A percentile compares a stretch with the other conserved stretches of the same genome.
These are phyloP conservation scores for Globisporangium irregulare DNA, from an alignment of 352 stramenopile genomes.

Conservation along the genomic window DNA sequence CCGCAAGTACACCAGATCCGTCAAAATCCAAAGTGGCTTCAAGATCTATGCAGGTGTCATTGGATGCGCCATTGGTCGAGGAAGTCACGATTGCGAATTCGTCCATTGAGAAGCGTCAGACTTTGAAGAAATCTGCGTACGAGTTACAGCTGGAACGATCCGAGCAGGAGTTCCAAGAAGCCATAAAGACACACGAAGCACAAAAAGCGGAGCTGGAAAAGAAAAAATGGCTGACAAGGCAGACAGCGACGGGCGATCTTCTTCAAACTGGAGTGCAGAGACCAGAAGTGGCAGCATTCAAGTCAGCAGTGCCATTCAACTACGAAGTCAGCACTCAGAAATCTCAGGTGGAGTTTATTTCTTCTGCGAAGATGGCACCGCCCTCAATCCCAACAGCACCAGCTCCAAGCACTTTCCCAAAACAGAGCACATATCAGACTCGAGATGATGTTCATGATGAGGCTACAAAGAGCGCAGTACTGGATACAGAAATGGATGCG, in stretches of 20 bases:
- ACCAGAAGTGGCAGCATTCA: not conserved
- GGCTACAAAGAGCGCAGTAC: not conserved
- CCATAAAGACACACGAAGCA: conserved; percentile 32
- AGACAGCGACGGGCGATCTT: conserved; percentile 18
- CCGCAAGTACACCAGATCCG: not conserved
- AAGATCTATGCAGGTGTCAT: not conserved
- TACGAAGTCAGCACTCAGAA: not conserved
- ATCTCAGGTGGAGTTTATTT: not conserved
- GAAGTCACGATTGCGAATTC: not conserved
- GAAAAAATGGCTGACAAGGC: conserved; percentile 23
- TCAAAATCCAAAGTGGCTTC: not conserved
- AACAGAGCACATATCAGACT: not conserved
- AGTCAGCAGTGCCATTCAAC: not conserved
- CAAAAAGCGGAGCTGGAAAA: conserved; percentile 39
- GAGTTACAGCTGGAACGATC: conserved; percentile 45
- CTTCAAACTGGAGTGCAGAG: not conserved
- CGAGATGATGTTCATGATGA: not conserved
- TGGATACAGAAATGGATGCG: conserved; percentile 39
- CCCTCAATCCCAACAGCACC: not conserved
- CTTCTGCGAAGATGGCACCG: not conserved
- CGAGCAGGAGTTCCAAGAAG: conserved; percentile 42
- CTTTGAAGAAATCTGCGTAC: conserved; percentile 31
- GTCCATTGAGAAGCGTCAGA: conserved; percentile 4
- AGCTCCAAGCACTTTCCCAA: not conserved
- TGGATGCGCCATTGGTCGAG: conserved; percentile 6